Conservation (phyloP, 2,329 filamentous ascomycete genomes). For the Monilinia polystroma region DNA sequence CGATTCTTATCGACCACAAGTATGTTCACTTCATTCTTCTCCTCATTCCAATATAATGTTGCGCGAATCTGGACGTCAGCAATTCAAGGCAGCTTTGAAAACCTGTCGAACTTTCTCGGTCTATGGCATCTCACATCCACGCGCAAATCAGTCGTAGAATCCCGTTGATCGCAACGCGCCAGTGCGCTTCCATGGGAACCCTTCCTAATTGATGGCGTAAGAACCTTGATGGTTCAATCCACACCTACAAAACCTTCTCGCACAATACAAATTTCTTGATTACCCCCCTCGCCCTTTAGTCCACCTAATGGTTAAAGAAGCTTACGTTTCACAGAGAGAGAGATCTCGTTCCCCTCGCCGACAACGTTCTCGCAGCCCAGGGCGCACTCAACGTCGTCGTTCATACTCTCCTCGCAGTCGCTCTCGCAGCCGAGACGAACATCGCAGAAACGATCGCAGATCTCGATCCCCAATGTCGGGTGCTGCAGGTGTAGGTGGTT, state of each 20-base stretch:
- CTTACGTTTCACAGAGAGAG: constrained; percentile 65
- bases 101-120: constrained; percentile 9
- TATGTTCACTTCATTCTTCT: constrained; percentile 16
- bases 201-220: constrained; percentile 25
- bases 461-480: constrained; percentile 86
- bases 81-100: constrained; percentile 11
- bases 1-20: constrained; percentile 27
- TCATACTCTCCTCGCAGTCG: constrained; percentile 78
- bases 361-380: constrained; percentile 56
- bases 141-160: constrained; percentile 23
- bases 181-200: constrained; percentile 21
- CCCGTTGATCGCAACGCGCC: constrained; percentile 18
- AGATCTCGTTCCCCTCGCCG: constrained; percentile 82
- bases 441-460: constrained; percentile 70
- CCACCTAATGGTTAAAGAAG: constrained; percentile 34
- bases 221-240: constrained; percentile 29
- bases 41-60: constrained; percentile 6
- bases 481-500: constrained; percentile 62
- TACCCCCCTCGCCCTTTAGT: constrained; percentile 20
- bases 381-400: constrained; percentile 65
- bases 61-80: constrained; percentile 11
- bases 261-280: constrained; percentile 31
- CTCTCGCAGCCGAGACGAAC: constrained; percentile 75
- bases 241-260: constrained; percentile 9
- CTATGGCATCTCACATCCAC: constrained; percentile 20